Conservation (phyloP, 129 eudicot species). For the Ambrosia artemisiifolia region DNA sequence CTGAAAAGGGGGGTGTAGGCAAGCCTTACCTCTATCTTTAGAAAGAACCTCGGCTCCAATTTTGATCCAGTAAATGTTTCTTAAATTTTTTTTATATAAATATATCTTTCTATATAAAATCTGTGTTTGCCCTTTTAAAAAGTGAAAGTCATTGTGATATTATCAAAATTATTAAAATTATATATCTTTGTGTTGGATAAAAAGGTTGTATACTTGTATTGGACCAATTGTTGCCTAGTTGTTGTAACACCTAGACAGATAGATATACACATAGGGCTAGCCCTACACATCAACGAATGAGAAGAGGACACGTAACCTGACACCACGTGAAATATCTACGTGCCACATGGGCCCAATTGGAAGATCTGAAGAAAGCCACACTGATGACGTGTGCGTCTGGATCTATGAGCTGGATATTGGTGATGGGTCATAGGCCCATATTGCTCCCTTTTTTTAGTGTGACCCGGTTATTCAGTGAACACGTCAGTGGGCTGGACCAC, state of each 20-base stretch:
- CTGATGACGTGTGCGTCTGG: conserved; percentile 21
- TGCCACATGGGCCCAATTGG: conserved; percentile 11
- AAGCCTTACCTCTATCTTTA: no score
- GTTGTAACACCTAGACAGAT: not conserved
- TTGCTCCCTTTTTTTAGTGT: not conserved
- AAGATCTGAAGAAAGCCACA: conserved; percentile 6
- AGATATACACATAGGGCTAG: not conserved
- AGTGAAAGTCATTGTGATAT: no score
- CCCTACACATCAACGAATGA: not conserved
- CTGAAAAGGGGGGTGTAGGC: no score
- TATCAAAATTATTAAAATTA: no score
- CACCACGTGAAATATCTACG: not conserved
- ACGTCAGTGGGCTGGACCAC: conserved; percentile 33
- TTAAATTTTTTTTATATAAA: no score
- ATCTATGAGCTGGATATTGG: conserved; percentile 28
- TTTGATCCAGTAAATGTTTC: no score
- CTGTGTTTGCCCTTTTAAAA: no score
- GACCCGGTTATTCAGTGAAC: conserved; percentile 15
- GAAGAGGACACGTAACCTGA: not conserved
- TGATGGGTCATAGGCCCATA: conserved; percentile 20
- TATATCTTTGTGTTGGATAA: no score
- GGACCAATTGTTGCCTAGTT: not conserved
- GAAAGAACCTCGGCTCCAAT: no score
- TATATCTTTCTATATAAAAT: no score
- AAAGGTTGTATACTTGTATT: not conserved